Conservation (phyloP, 2,329 filamentous ascomycete species). For the Phaeomoniella chlamydospora region DNA sequence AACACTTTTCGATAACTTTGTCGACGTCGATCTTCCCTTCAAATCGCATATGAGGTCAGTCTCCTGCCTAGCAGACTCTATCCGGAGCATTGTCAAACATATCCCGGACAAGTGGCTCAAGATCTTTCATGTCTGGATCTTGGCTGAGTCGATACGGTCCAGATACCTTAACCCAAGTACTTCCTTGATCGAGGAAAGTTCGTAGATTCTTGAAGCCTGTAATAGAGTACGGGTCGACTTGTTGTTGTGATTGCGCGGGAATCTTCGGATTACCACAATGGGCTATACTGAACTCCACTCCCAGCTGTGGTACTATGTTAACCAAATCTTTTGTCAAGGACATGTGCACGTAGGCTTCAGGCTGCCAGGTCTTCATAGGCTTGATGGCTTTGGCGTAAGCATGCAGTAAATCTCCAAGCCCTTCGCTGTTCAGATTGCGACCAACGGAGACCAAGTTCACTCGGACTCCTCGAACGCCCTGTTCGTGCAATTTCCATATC, state of each 20-base stretch:
- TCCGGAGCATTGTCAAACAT: conserved; percentile 30
- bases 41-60: conserved; percentile 52
- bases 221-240: conserved; percentile 29
- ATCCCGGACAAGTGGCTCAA: conserved; percentile 34
- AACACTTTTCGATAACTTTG: conserved; percentile 37
- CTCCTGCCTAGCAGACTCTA: conserved; percentile 44
- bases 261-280: conserved; percentile 41
- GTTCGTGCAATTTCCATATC: conserved; percentile 37
- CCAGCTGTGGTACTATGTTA: conserved; percentile 30
- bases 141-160: conserved; percentile 41
- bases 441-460: conserved; percentile 44
- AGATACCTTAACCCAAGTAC: conserved; percentile 44
- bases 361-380: conserved; percentile 38
- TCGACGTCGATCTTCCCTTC: conserved; percentile 41
- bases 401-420: conserved; percentile 27
- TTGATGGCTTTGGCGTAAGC: conserved; percentile 36
- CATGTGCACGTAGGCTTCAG: conserved; percentile 44
- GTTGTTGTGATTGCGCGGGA: conserved; percentile 3
- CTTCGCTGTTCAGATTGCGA: conserved; percentile 21
- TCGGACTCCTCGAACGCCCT: conserved; percentile 46
- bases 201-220: conserved; percentile 35
- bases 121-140: conserved; percentile 26
- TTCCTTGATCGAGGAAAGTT: conserved; percentile 29
- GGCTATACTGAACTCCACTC: conserved; percentile 42
- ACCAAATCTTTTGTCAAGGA: conserved; percentile 35